Base-by-base conservation (phyloP, 2,329 filamentous ascomycete genomes). In the Madurella mycetomatis region DNA sequence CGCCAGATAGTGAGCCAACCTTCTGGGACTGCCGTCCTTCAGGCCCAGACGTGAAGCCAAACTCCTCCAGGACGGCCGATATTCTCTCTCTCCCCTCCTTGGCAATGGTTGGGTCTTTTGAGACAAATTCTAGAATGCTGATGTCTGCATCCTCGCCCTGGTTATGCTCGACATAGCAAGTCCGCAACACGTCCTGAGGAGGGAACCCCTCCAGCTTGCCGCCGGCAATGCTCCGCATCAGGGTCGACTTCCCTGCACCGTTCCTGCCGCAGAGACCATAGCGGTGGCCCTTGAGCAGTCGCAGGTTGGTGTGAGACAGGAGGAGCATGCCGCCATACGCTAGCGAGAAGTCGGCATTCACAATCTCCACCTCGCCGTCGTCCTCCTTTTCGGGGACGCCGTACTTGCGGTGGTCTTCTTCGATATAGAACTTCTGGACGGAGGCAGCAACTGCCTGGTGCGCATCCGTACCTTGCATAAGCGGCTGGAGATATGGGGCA, bases 161-260 rank as follows among this genome's bases (percentile, higher is more conserved):
- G 76, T 97, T 97, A 78, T 99, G 94, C 77, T 99, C 94, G 42
- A 99, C 94, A 68, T 97, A 99, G 75, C 92, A 97, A 11, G 92
- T 97, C 65, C 90, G 88, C 65, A 99, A 85, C 56, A 92, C 87
- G 61, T 96, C 91, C 69, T 94, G 91, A 15, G 90, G 79, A 39
- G 94, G 94, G 76, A 99, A 99, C 9, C 94, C 94, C 73, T 99
- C 94, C 3, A 99, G 82, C 79, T 99, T 99, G 67, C 92, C 92
- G 56, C 87, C 87, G 48, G 94, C 89, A 66, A 99, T 99, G 70
- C 88, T 91, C 69, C 90, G 89, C 94, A 99, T 97, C 55, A 99
- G 82, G 1, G 94, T 99, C n/a, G 94, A 97, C 77, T 99, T 99
- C 68, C 94, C 94, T 54, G 92, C 91, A 76, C 94, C 94, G 71